Base-by-base conservation (phyloP, 2,329 filamentous ascomycete species). In the Pseudogymnoascus sp. region DNA sequence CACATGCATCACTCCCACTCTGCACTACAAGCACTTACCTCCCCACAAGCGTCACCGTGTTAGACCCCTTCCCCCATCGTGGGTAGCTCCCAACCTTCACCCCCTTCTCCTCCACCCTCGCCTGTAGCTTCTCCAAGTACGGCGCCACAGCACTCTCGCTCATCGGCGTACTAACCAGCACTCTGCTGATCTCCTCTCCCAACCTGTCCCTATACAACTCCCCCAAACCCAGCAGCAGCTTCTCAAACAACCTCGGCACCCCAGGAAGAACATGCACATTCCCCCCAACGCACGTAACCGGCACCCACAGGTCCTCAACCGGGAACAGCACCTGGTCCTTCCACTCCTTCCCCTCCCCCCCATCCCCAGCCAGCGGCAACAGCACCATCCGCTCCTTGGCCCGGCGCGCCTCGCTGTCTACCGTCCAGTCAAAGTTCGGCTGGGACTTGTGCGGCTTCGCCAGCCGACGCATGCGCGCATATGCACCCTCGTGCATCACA, bases 21-120 rank as follows among this genome's bases (percentile, higher is more conserved):
- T 9, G 38, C 21, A 17, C 38, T 63, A 11, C 10, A n/a, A 36
- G 7, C 26, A 72, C 76, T 69, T 71, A 83, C 80, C 77, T 79
- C 68, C 85, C 85, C 19, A 97, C 93, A 62, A 99, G 79, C 10
- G 93, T 97, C 59, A 97, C 91, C 0, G 92, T 95, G 76, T 97
- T 97, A 67, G 82, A 82, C 71, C 86, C 85, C 80, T 91, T 93
- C 4, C 89, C 91, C 92, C 93, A 97, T 63, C 91, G 82, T 36
- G 95, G 95, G 76, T 99, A 97, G 76, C 91, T 96, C 57, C 95
- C 95, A 15, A 97, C 91, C 78, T 97, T 97, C 71, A 97, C 83
- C 2, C 91, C 92, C 71, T 83, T 86, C 0, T 85, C 78, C 73
- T 86, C 88, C 21, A 93, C 89, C 74, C 85, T 85, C 28, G 79